Evolutionary conservation across 768 basidiomycete species (phyloP).

Genomic region (Favolaschia claudopus): DNA sequence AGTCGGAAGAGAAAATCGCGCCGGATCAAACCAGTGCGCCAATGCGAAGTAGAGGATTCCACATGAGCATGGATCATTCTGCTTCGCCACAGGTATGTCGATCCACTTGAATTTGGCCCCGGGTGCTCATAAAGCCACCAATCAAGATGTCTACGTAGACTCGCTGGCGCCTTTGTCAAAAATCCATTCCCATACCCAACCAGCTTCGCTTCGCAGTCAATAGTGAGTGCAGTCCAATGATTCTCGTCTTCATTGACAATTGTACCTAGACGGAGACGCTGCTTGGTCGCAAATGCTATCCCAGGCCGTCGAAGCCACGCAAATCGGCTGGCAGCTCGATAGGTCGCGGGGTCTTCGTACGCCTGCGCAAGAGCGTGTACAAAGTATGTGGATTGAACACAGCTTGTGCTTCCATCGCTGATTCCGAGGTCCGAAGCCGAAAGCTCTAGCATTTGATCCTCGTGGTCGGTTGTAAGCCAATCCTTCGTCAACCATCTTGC

Average conservation of each 20-base stretch:
- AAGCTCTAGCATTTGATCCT: slow-evolving; percentile 2
- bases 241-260: not conserved
- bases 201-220: not conserved
- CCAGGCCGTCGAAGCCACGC: not conserved
- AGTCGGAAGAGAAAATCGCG: no score
- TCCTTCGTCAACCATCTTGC: not conserved
- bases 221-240: not conserved
- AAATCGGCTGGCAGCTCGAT: not conserved
- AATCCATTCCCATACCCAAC: not conserved
- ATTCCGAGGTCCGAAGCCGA: not conserved
- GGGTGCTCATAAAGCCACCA: not conserved
- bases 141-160: not conserved
- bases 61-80: not conserved
- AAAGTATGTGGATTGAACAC: not conserved
- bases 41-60: not conserved
- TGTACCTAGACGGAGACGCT: not conserved
- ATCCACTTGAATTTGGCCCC: not conserved
- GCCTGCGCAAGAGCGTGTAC: not conserved
- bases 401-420: not conserved
- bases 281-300: not conserved
- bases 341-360: not conserved
- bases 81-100: not conserved
- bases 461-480: not conserved
- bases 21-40: not conserved
- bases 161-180: not conserved